phyloP scores from a whole-genome alignment of 2,329 filamentous ascomycete genomes.

The Diatrype stigma region DNA sequence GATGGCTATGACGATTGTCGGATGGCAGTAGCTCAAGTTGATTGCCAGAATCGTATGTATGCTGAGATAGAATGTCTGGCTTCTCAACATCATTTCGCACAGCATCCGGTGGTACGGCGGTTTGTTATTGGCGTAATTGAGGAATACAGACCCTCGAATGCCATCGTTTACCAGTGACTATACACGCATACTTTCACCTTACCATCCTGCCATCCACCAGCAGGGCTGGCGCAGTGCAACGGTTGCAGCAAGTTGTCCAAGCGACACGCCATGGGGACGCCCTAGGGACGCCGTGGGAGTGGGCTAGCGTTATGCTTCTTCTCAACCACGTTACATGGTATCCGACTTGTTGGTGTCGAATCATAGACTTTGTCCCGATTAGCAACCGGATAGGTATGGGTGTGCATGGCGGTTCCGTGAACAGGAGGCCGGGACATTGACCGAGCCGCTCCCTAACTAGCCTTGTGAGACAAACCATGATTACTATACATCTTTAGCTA shows the following conservation, averaged over 20 bases:
- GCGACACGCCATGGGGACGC: neutral
- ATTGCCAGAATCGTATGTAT: neutral
- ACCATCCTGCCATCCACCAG: neutral
- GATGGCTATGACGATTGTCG: neutral
- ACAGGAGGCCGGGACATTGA: neutral
- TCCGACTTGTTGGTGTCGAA: no score
- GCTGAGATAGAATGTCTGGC: neutral
- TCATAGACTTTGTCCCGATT: no score
- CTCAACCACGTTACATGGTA: neutral
- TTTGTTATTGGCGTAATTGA: neutral
- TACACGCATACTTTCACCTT: neutral
- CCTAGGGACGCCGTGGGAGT: no score
- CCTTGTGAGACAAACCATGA: no score
- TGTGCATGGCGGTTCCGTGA: neutral
- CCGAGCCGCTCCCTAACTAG: neutral
- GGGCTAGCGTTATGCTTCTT: neutral
- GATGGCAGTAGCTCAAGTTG: no score
- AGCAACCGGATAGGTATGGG: neutral
- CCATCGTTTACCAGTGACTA: neutral
- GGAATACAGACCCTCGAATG: neutral
- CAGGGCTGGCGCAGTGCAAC: neutral
- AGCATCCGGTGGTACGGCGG: neutral
- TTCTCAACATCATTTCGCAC: neutral
- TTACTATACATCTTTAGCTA: no score
- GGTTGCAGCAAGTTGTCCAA: neutral